Percentiles rank a stretch among this genome's conserved stretches.
phyloP scores from a whole-genome alignment of 495 filamentous ascomycete species.

The Aspergillus funiculosus region DNA sequence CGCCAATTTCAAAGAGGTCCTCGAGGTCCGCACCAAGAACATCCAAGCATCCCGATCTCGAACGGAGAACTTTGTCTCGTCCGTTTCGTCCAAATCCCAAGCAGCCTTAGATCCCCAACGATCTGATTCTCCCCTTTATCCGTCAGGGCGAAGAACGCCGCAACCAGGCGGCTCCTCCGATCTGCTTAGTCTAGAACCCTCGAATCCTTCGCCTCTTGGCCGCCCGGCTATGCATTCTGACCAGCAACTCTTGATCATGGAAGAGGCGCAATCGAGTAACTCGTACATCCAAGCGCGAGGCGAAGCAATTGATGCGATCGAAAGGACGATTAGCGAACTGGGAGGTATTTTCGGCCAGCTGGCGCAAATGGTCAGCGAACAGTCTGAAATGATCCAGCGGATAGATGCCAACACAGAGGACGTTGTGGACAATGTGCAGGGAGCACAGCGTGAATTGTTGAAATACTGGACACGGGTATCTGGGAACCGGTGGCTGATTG shows the following conservation, averaged over 20 bases:
- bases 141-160: constrained; percentile 62
- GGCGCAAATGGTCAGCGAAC: constrained; percentile 95
- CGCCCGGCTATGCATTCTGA: constrained; percentile 57
- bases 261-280: constrained; percentile 80
- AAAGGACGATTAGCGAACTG: constrained; percentile 88
- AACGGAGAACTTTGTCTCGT: constrained; percentile 94
- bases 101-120: constrained; percentile 50
- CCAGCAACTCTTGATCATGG: constrained; percentile 90
- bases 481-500: constrained; percentile 92
- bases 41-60: constrained; percentile 88
- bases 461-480: constrained; percentile 95
- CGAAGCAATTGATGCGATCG: constrained; percentile 94
- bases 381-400: constrained; percentile 87
- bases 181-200: constrained; percentile 78
- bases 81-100: constrained; percentile 75
- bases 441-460: constrained; percentile 84
- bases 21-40: constrained; percentile 96
- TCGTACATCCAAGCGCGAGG: constrained; percentile 88
- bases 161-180: constrained; percentile 59
- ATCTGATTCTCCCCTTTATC: constrained; percentile 79
- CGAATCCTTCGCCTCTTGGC: constrained; percentile 49
- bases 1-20: constrained; percentile 92
- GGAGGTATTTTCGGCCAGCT: constrained; percentile 95
- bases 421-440: constrained; percentile 94
- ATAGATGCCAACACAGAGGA: constrained; percentile 96